Evolutionary conservation across 1,284 basidiomycete species (phyloP).

Genomic region (Mycosarcoma mackinlayi): DNA sequence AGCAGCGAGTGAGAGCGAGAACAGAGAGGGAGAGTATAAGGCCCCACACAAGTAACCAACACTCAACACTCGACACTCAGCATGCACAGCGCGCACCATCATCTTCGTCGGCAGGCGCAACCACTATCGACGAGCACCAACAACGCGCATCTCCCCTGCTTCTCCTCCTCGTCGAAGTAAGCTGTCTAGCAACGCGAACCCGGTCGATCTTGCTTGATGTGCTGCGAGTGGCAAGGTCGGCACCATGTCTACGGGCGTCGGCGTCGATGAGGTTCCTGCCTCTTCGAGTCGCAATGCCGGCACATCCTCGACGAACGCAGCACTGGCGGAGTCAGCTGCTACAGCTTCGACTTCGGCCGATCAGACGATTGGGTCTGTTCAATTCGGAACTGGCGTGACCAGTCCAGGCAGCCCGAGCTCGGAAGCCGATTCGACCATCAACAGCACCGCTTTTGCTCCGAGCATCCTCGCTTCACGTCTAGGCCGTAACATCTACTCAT

Average conservation of each 20-base stretch:
- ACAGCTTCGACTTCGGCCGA: slow-evolving; percentile 1
- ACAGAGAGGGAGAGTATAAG: too few relatives aligned
- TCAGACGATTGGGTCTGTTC: slow-evolving; percentile 7
- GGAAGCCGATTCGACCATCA: slow-evolving; percentile 44
- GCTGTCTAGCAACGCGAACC: too few relatives aligned
- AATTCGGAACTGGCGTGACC: slow-evolving; percentile 31
- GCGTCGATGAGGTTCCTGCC: slow-evolving; percentile 8
- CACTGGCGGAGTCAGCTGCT: not conserved
- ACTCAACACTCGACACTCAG: too few relatives aligned
- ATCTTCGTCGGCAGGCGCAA: not conserved
- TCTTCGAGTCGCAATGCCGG: slow-evolving; percentile 10
- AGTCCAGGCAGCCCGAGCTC: slow-evolving; percentile 43
- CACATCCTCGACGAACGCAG: slow-evolving; percentile 2
- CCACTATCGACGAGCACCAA: too few relatives aligned
- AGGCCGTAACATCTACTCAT: slow-evolving; percentile 34
- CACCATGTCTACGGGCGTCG: slow-evolving; percentile 14
- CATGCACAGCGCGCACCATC: too few relatives aligned
- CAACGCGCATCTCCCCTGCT: not conserved
- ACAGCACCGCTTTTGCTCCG: slow-evolving; percentile 32
- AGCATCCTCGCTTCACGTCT: slow-evolving; percentile 39
- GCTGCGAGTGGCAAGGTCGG: slow-evolving; percentile 2
- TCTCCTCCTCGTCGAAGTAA: too few relatives aligned
- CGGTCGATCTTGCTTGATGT: slow-evolving; percentile 16
- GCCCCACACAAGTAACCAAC: too few relatives aligned
- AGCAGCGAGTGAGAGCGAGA: not conserved